Base-by-base conservation (phyloP, 768 basidiomycete species). In the Mycena sanguinolenta region DNA sequence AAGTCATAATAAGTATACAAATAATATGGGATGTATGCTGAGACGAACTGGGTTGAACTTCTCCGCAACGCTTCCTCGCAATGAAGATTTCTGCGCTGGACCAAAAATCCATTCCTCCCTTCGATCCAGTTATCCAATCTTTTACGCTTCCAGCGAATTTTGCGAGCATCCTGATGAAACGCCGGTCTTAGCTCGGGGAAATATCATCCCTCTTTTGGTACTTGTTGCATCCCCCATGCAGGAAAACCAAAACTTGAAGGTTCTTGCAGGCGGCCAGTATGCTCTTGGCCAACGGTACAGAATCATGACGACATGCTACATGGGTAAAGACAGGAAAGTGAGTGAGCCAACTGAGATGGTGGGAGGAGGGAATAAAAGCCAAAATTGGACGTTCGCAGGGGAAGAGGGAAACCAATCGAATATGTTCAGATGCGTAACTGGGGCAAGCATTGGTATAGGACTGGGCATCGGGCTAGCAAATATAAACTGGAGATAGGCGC, bases 41-140 rank as follows among this genome's bases (percentile, higher is more conserved):
- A 39, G 39, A 50, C 64, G 25, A 36, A 66, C 65, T 32, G 0
- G 65, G 65, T 8, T 58, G 16, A 27, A 66, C 58, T n/a, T 66
- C 57, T 12, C 57, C 57, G 9, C 65, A 46, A 7, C 57, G 57
- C 12, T 32, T 66, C 34, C 38, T 66, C 32, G 46, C 57, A 30
- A 59, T 27, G 21, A 66, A 59, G 2, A 17, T 19, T 2, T 58
- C 65, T 2, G 58, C 65, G 13, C 46, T 36, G 3, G 44, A 46
- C 65, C 65, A 66, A 50, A 50, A 59, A 21, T 66, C 65, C 17
- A 36, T 4, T 9, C 54, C 42, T 7, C 63, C 54, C 13, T 23
- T 32, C 7, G n/a, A 8, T n/a, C 44, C 44, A 7, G n/a, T 46
- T 46, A 46, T n/a, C 44, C 44, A 46, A 3, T 23, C 23, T 17